Base-by-base conservation (phyloP, 2,329 filamentous ascomycete species). In the Coleophoma cylindrospora region DNA sequence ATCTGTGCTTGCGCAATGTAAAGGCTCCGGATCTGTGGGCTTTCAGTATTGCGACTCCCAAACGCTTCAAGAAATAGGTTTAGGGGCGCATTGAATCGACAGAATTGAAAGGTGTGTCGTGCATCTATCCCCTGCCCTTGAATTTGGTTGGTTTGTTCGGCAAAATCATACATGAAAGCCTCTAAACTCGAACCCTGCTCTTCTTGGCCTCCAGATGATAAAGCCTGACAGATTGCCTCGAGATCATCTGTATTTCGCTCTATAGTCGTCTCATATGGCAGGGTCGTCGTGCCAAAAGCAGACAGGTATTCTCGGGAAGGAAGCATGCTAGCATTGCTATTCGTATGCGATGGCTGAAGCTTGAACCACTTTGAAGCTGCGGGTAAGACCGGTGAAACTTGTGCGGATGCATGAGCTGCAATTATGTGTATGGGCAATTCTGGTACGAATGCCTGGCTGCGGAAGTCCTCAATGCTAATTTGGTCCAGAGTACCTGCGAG, bases 1-100 rank as follows among this genome's bases (percentile, higher is more conserved):
- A 96, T 74, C 33, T 86, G 75, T 13, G 84, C 87, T 69, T 97
- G 94, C 0, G 92, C 91, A 48, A 97, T 84, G 66, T 97, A 97
- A 3, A 96, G 73, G n/a, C 74, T 44, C 14, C 50, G 49, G 15
- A 36, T 27, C 1, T 21, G 43, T 38, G 46, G 50, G 17, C 17
- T 17, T 5, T 41, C 27, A 27, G 22, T 9, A 13, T 36, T 14
- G 4, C 17, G 10, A 4, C 45, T 33, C 7, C 37, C 38, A 36
- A 44, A 50, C 15, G 56, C 56, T 11, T 55, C 32, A 3, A 65
- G 47, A 45, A 66, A 60, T 40, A 64, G 53, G 8, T 47, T 51
- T 12, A 67, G 47, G 4, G 71, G 74, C 1, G 71, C 72, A 46
- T 74, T 62, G 55, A 74, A 70, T 34, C 72, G 70, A 50, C 73